A percentile compares a stretch with the other conserved stretches of the same genome.
Conservation (phyloP, 306 rosid species). For the Ammopiptanthus mongolicus region DNA sequence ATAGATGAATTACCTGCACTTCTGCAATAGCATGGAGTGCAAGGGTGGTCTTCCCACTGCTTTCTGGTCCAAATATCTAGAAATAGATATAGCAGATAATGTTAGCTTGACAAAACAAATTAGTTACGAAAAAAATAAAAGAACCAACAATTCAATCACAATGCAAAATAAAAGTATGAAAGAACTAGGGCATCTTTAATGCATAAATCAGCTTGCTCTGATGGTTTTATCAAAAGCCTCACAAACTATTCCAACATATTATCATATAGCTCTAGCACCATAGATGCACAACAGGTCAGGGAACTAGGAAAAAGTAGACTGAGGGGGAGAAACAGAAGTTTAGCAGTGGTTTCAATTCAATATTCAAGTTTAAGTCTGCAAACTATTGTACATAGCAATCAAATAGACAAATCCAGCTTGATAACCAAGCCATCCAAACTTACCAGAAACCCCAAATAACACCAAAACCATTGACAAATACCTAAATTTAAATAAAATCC, state of each 20-base stretch:
- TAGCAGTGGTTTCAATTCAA: not conserved
- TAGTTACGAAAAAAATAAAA: not conserved
- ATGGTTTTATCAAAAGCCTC: not conserved
- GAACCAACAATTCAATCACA: not conserved
- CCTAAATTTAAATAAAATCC: not conserved
- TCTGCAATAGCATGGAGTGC: constrained; percentile 99
- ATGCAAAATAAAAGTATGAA: not conserved
- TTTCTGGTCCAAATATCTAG: constrained; percentile 96
- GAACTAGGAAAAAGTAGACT: not conserved
- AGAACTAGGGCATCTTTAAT: not conserved
- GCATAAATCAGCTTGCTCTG: not conserved
- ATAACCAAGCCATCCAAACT: not conserved
- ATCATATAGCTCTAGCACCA: not conserved
- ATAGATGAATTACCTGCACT: constrained; percentile 67
- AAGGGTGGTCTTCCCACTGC: constrained; percentile 97
- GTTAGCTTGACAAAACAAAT: constrained; percentile 3
- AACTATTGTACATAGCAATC: not conserved
- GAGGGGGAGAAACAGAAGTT: not conserved
- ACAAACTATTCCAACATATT: not conserved
- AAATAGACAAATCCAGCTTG: not conserved
- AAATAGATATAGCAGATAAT: constrained; percentile 16
- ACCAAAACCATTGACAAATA: not conserved
- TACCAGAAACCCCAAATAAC: not conserved
- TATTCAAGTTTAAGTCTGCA: not conserved
- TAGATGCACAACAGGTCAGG: not conserved